Percentiles rank a stretch among this genome's conserved stretches.
phyloP scores from a whole-genome alignment of 2,329 filamentous ascomycete species.

The Fusarium drepaniforme region DNA sequence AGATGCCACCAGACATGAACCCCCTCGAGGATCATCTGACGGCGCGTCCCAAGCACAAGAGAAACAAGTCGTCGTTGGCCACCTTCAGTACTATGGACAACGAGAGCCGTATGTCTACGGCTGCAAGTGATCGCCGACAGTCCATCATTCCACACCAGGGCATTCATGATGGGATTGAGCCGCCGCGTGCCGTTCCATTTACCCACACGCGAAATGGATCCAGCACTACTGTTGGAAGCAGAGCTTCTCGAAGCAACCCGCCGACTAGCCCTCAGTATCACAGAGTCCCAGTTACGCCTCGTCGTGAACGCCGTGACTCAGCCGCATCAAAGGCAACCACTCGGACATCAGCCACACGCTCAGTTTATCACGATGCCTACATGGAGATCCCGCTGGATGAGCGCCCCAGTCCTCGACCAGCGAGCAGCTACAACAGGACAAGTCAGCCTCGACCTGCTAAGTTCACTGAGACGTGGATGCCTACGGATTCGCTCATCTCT shows the following conservation, averaged over 20 bases:
- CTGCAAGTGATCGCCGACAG: conserved; percentile 55
- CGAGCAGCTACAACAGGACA: conserved; percentile 36
- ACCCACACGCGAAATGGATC: conserved; percentile 80
- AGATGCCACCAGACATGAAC: conserved; percentile 94
- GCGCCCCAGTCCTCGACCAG: conserved; percentile 41
- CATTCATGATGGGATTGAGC: conserved; percentile 59
- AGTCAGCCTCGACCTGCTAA: conserved; percentile 55
- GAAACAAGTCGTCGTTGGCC: conserved; percentile 72
- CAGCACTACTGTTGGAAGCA: conserved; percentile 65
- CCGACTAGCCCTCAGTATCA: conserved; percentile 67
- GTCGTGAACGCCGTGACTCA: conserved; percentile 59
- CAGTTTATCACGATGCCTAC: conserved; percentile 60
- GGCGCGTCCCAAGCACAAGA: conserved; percentile 77
- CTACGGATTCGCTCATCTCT: conserved; percentile 65
- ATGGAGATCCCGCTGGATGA: conserved; percentile 62
- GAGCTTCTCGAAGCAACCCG: conserved; percentile 66
- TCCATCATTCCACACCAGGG: conserved; percentile 60
- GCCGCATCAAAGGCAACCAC: conserved; percentile 60
- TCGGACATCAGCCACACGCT: conserved; percentile 56
- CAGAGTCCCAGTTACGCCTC: conserved; percentile 56
- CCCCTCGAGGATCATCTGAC: conserved; percentile 90
- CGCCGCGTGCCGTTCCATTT: conserved; percentile 77
- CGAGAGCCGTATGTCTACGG: conserved; percentile 71
- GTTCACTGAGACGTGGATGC: conserved; percentile 68
- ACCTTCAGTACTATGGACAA: conserved; percentile 58